Evolutionary conservation across 768 basidiomycete species (phyloP), one percentile per base, ranked within the genome.

Genomic region (Amanita pallidorosea): DNA sequence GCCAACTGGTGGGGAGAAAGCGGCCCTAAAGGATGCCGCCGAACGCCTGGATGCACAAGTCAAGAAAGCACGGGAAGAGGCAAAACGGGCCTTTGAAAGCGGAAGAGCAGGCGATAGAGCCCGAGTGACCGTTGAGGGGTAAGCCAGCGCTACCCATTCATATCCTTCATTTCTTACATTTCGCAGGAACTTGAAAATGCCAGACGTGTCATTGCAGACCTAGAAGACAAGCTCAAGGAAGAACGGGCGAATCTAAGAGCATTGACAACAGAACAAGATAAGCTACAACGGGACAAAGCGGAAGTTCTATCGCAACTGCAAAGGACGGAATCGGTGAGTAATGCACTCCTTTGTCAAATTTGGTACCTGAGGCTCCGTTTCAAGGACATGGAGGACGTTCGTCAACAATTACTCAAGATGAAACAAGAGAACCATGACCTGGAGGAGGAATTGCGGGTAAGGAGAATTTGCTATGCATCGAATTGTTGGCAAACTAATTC

Each of bases 311-410:
- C 73, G 12, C 79, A 90, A 54, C 62, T 91, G 57, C 75, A 78
- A 54, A 74, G 85, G 23, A 84, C 83, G 11, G 85, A 89, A 69
- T 74, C 77, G 37, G 87, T 85, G 59, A 60, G 77, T 60, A 2
- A 6, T n/a, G 47, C 22, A 11, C 2, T n/a, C 25, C 15, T 31
- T n/a, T n/a, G 13, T 36, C 2, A 34, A 34, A 40, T 47, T 5
- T 44, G 9, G 27, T 11, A 12, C 29, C 36, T 23, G 35, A 29
- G 31, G 8, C 23, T 36, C 13, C 23, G 23, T 52, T 46, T 20
- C 56, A 33, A 90, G 87, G 87, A 88, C 58, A 88, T 91, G 77
- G 79, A 84, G 22, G 85, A 83, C 46, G 77, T 91, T 38, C 82
- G 79, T 55, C 64, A 73, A 11, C 81, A 91, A 31, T 63, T 90